Base-by-base conservation (phyloP, 148 eudicot genomes). In the Heliamphora exappendiculata region DNA sequence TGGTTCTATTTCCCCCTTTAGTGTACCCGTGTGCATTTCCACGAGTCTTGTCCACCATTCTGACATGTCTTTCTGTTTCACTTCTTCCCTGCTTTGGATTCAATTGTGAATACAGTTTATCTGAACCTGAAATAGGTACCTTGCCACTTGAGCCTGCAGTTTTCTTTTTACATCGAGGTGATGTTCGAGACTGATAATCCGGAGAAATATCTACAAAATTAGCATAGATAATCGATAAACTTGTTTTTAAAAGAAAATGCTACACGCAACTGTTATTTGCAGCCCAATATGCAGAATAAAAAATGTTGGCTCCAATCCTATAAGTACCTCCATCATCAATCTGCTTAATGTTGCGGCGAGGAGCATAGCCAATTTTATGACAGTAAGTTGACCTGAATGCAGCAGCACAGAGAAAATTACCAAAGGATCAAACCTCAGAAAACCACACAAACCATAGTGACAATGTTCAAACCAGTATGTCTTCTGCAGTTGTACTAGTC, bases 351-450 rank as follows among this genome's bases (percentile, higher is more conserved):
- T 84, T 73, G 22, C 89, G 82, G 16, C 91, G 82, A 47, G 86
- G 89, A 79, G 97, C 96, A 82, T 95, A 95, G 36, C 99, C 99
- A 70, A 95, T 89, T 81, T 83, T 83, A 79, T 95, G 97, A 82
- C 97, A 95, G 42, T 82, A 41, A 5, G 82, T 70, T 49, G 79
- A 55, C 98, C 98, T 94, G 78, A 24, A 81, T 10, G 37, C 79
- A 80, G 55, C 67, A 70, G 9, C 36, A 49, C 2, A 53, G 20
- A 76, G 28, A 44, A 70, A 44, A 44, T 80, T 34, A 72, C 11
- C n/a, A 70, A 75, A 66, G 22, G 12, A 14, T 37, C 6, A 44
- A 50, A n/a, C 70, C 70, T 67, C 31, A 72, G 79, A 59, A 63
- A 78, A 66, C n/a, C 22, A 49, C 50, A 11, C 19, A 34, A 36